phyloP scores from a whole-genome alignment of 176 grass and related monocot species.

The Zea mays region Zm-B73-REFERENCE-NAM-5.0 NC_050100.1:79666001-79666500 shows the following conservation, averaged over 20 bases:
- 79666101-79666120: constrained; percentile 33
- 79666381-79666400: background rate
- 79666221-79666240: background rate
- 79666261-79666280: background rate
- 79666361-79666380: too few relatives aligned
- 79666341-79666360: too few relatives aligned
- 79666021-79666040: constrained; percentile 44
- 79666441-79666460: background rate
- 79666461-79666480: background rate
- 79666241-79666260: background rate
- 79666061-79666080: background rate
- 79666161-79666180: background rate
- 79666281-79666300: background rate
- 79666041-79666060: background rate
- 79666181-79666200: background rate
- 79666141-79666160: background rate
- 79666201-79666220: too few relatives aligned
- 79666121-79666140: background rate
- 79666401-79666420: background rate
- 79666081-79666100: constrained; percentile 1
- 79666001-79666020: constrained; percentile 36
- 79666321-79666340: too few relatives aligned
- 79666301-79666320: background rate
- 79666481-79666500: background rate
- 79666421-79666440: background rate